Conservation (phyloP, 257 asterid species). For the Cruciata laevipes region DNA sequence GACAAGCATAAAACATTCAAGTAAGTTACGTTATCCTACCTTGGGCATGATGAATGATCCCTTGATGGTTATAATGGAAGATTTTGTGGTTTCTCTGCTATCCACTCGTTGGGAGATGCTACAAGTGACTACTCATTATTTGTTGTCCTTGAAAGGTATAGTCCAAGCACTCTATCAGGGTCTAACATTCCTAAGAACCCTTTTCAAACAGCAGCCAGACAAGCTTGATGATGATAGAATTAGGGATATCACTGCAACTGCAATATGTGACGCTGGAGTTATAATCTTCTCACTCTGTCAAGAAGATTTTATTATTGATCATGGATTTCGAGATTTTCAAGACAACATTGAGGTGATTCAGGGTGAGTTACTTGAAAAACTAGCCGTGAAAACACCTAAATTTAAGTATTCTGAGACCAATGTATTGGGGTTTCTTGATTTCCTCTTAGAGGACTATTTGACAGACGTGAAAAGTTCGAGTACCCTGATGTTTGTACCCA, state of each 20-base stretch:
- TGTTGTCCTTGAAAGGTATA: background rate
- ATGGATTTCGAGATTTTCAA: background rate
- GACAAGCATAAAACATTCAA: background rate
- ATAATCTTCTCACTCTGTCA: background rate
- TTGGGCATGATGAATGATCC: background rate
- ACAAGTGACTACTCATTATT: no score
- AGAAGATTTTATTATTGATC: background rate
- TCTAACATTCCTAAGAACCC: background rate
- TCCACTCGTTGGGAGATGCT: background rate
- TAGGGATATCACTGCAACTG: background rate
- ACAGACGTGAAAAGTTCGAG: background rate
- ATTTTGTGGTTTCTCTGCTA: background rate
- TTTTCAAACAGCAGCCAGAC: background rate
- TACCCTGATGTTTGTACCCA: background rate
- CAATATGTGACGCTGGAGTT: background rate
- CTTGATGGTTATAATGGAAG: background rate
- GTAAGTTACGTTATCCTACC: background rate
- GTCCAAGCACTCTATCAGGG: background rate
- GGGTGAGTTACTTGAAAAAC: background rate
- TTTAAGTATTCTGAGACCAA: background rate
- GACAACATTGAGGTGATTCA: background rate
- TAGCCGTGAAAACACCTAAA: background rate
- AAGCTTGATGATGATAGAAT: background rate
- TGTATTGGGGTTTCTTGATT: background rate
- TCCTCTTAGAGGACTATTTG: background rate